Base-by-base conservation (phyloP, 2,329 filamentous ascomycete species). In the Curvularia eragrostidis region DNA sequence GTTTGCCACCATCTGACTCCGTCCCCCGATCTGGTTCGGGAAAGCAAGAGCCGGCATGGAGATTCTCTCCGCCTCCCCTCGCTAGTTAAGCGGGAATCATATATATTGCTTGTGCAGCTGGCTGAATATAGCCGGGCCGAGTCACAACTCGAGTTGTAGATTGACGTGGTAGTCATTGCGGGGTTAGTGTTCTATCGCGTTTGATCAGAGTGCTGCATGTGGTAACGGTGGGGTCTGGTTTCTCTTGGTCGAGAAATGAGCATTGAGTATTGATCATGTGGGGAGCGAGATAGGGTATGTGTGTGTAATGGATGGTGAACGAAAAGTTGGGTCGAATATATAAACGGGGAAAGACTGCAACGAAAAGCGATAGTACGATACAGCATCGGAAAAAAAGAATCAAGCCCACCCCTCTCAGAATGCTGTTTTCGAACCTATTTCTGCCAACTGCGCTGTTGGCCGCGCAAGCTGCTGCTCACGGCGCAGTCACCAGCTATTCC, bases 401-500 rank as follows among this genome's bases (percentile, higher is more conserved):
- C 38, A 21, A 21, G 10, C 12, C 5, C 6, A n/a, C 21, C 21
- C 24, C 8, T 9, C 21, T 13, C 18, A 74, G 53, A 15, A 80
- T 79, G 77, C 64, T 78, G 55, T 69, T 77, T 61, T 69, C 73
- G 34, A 74, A 68, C 49, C 41, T 75, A 51, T 61, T 79, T 56
- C 66, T 75, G 38, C 68, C 74, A 15, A 67, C 66, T 3, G 71
- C 69, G 7, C 65, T 75, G 23, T 59, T 75, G 36, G 65, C 68
- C 28, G 61, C 70, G 18, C 66, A 73, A 55, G 72, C 65, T 21
- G 64, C 72, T 21, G 74, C 73, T 32, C 74, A 76, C 44, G 73
- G 74, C n/a, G 73, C 72, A 1, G 74, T 76, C 13, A 75, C 72
- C 7, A 70, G 64, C 65, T 76, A 76, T 61, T 67, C 65, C 12